These are phyloP conservation scores for Trichoderma erinaceum DNA, from an alignment of 495 filamentous ascomycete genomes.

Conservation along the genomic window DNA sequence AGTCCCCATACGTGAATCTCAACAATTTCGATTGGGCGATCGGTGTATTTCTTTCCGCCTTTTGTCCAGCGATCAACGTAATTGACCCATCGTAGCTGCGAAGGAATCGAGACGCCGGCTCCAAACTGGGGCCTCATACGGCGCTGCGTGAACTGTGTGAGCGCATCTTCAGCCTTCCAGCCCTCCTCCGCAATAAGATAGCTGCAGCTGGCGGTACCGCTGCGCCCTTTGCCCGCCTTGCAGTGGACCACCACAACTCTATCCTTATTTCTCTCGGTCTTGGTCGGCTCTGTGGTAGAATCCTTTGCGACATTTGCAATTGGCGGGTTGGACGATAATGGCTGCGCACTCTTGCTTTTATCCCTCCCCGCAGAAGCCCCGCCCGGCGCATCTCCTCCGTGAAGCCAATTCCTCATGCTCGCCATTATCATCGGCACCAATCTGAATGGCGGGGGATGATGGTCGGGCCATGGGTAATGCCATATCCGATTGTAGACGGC, in stretches of 20 bases:
- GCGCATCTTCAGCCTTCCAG: slow-evolving; percentile 72
- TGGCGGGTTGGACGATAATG: background rate
- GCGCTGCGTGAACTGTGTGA: slow-evolving; percentile 75
- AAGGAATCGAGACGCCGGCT: slow-evolving; percentile 85
- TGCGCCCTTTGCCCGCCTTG: slow-evolving; percentile 93
- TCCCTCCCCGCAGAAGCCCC: slow-evolving; percentile 16
- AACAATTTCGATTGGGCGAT: slow-evolving; percentile 74
- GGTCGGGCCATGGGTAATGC: slow-evolving; percentile 94
- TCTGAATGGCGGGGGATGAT: slow-evolving; percentile 91
- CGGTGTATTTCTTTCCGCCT: slow-evolving; percentile 70
- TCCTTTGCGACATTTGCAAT: slow-evolving; percentile 14
- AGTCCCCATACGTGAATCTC: slow-evolving; percentile 90
- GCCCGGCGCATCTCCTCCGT: slow-evolving; percentile 42
- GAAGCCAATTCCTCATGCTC: slow-evolving; percentile 82
- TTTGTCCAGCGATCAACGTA: slow-evolving; percentile 84
- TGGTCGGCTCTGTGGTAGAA: slow-evolving; percentile 17
- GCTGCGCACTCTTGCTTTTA: background rate
- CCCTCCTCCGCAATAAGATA: slow-evolving; percentile 88
- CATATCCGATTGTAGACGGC: slow-evolving; percentile 78
- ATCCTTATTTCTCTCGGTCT: slow-evolving; percentile 27
- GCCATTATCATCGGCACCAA: slow-evolving; percentile 83
- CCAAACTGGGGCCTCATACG: slow-evolving; percentile 88
- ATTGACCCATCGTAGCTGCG: slow-evolving; percentile 79
- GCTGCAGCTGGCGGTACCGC: slow-evolving; percentile 78
- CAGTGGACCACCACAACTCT: slow-evolving; percentile 89